phyloP scores from a whole-genome alignment of 1,284 basidiomycete species.

The Psilocybe mexicana region DNA sequence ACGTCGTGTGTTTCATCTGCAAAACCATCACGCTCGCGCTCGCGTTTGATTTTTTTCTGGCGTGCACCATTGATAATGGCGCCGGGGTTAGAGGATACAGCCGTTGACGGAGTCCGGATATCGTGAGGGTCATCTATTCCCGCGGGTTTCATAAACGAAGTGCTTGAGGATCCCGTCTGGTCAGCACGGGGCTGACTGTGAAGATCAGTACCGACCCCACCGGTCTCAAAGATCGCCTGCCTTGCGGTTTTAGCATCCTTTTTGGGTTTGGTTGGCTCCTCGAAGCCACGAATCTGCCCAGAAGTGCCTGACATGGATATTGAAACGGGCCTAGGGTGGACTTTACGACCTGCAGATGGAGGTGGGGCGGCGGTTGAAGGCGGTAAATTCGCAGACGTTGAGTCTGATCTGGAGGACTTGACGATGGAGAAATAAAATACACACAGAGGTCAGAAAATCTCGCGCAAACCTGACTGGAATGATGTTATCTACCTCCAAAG shows the following conservation, averaged over 20 bases:
- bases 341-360: constrained; percentile 17
- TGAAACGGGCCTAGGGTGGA: constrained; percentile 30
- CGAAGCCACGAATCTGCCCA: constrained; percentile 30
- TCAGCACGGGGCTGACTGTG: constrained; percentile 18
- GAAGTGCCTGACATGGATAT: constrained; percentile 28
- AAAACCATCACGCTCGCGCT: constrained; percentile 27
- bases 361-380: constrained; percentile 1
- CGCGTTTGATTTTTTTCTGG: constrained; percentile 31
- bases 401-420: constrained; percentile 2
- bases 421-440: neutral
- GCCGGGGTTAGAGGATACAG: constrained; percentile 12
- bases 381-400: neutral
- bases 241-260: constrained; percentile 45
- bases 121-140: constrained; percentile 52
- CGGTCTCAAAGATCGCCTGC: constrained; percentile 51
- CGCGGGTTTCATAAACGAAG: constrained; percentile 51
- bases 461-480: constrained; percentile 7
- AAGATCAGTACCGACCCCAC: constrained; percentile 47
- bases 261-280: constrained; percentile 20
- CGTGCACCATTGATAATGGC: constrained; percentile 27
- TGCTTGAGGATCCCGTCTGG: constrained; percentile 1
- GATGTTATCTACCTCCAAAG: constrained; percentile 29
- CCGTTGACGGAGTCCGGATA: constrained; percentile 11
- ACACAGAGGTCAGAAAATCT: constrained; percentile 20
- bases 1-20: constrained; percentile 23